Conservation (phyloP, 305 asterid genomes). For the Fraxinus floribunda region DNA sequence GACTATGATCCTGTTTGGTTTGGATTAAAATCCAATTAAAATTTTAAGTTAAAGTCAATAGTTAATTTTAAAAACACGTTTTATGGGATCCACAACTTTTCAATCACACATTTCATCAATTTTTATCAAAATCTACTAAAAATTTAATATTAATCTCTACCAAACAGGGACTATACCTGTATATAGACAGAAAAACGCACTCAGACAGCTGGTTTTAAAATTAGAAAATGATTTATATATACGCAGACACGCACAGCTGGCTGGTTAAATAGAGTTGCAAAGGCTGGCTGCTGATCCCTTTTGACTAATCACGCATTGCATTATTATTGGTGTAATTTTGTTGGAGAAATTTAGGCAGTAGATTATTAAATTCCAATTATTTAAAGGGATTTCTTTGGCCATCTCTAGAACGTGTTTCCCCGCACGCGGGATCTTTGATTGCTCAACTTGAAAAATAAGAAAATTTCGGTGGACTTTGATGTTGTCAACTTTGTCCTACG, state of each 20-base stretch:
- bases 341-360: background rate
- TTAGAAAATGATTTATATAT: background rate
- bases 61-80: too few species aligned
- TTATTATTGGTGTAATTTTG: background rate
- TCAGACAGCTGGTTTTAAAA: background rate
- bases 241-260: background rate
- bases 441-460: background rate
- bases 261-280: background rate
- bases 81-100: too few species aligned
- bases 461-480: background rate
- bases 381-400: slow-evolving; percentile 4
- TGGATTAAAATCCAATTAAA: too few species aligned
- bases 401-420: slow-evolving; percentile 22
- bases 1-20: too few species aligned
- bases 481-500: background rate
- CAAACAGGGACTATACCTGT: too few species aligned
- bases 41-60: too few species aligned
- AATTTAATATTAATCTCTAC: too few species aligned
- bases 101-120: too few species aligned
- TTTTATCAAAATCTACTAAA: too few species aligned
- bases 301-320: background rate
- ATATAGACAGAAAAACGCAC: background rate
- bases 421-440: slow-evolving; percentile 25
- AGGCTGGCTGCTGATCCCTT: background rate
- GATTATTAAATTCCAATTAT: background rate